Conservation (phyloP, 768 basidiomycete species). For the Calocera viscosa region DNA sequence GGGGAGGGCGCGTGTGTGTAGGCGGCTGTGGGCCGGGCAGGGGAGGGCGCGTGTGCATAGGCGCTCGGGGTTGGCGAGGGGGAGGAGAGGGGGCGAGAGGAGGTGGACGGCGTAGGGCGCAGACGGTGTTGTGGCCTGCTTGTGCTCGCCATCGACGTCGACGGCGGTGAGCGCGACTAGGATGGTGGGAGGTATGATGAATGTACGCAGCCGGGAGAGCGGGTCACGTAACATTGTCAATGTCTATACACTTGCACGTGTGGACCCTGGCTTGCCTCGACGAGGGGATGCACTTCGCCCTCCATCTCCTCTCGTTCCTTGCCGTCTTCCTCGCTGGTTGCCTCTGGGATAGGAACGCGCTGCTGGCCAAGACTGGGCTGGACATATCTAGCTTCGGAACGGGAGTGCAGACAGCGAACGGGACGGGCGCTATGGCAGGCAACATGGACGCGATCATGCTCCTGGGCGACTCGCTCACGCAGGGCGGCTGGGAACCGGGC, state of each 20-base stretch:
- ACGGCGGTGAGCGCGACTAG: neutral
- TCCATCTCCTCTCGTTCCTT: neutral
- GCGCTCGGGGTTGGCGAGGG: neutral
- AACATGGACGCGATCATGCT: conserved; percentile 49
- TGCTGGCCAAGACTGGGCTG: too few relatives aligned
- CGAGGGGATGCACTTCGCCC: neutral
- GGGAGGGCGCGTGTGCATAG: neutral
- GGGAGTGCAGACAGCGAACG: neutral
- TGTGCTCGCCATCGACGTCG: neutral
- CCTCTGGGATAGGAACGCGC: neutral
- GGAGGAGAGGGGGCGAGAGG: neutral
- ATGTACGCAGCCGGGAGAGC: too few relatives aligned
- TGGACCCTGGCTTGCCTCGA: neutral
- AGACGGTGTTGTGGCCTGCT: too few relatives aligned
- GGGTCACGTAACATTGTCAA: too few relatives aligned
- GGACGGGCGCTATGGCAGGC: neutral
- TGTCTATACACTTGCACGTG: too few relatives aligned
- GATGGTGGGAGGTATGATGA: neutral
- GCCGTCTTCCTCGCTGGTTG: neutral
- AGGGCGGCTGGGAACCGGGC: conserved; percentile 44
- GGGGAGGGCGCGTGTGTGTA: neutral
- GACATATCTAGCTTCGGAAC: too few relatives aligned
- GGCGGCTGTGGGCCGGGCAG: neutral
- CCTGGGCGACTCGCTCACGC: conserved; percentile 74
- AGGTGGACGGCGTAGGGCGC: too few relatives aligned